phyloP scores from a whole-genome alignment of 148 eudicot species.

The Arbutus unedo region DNA sequence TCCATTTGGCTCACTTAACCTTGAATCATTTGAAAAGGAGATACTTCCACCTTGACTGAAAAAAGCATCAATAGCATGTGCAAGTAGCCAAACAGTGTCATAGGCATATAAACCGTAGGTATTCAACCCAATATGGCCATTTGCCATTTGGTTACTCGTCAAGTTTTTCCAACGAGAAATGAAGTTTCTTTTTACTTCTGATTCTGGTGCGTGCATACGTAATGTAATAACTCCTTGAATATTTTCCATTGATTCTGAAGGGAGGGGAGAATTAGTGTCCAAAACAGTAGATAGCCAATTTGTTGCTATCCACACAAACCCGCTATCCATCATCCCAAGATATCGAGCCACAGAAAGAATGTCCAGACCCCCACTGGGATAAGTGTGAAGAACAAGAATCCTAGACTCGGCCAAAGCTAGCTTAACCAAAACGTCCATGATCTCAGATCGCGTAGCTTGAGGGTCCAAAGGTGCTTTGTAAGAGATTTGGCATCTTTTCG shows the following conservation, averaged over 20 bases:
- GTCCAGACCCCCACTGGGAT: constrained; percentile 33
- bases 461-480: constrained; percentile 46
- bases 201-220: constrained; percentile 35
- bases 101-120: constrained; percentile 67
- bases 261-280: constrained; percentile 22
- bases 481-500: constrained; percentile 38
- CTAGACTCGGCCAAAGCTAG: constrained; percentile 47
- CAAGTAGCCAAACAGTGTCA: constrained; percentile 75
- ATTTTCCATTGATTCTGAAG: constrained; percentile 2
- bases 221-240: constrained; percentile 35
- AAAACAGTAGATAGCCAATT: constrained; percentile 33
- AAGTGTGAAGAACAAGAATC: constrained; percentile 51
- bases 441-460: constrained; percentile 31
- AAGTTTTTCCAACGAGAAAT: constrained; percentile 36
- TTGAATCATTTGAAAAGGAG: constrained; percentile 49
- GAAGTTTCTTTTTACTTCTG: constrained; percentile 28
- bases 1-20: constrained; percentile 22
- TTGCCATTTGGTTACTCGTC: constrained; percentile 23
- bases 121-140: constrained; percentile 44
- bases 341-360: constrained; percentile 25
- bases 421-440: constrained; percentile 36
- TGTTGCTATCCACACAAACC: constrained; percentile 37
- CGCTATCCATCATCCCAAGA: constrained; percentile 25
- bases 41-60: constrained; percentile 53
- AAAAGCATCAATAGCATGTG: constrained; percentile 52